Evolutionary conservation across 1,284 basidiomycete species (phyloP).

Genomic region (Cutaneotrichosporon sp.): DNA sequence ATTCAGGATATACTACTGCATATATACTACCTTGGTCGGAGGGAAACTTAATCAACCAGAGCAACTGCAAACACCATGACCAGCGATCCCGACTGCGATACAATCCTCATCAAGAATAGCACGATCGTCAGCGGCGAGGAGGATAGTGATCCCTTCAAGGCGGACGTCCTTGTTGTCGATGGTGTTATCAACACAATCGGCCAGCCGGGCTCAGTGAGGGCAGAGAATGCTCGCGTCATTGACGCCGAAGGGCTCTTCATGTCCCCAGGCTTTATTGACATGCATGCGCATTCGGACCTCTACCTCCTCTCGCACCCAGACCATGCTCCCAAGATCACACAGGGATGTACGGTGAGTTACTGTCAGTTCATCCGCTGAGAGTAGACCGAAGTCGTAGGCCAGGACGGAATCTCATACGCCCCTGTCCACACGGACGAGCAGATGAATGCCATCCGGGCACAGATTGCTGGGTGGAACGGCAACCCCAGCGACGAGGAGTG

Average conservation of each 20-base stretch:
- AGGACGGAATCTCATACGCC: conserved; percentile 46
- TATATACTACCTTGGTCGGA: no score
- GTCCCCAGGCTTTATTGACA: conserved; percentile 46
- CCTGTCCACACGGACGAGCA: conserved; percentile 27
- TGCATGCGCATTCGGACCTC: conserved; percentile 47
- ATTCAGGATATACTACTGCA: no score
- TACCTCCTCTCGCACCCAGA: conserved; percentile 40
- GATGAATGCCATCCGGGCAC: conserved; percentile 32
- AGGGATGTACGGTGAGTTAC: conserved; percentile 41
- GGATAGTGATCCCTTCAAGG: conserved; percentile 22
- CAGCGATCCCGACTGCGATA: background rate
- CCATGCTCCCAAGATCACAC: conserved; percentile 44
- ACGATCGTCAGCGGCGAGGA: conserved; percentile 35
- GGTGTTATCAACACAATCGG: conserved; percentile 27
- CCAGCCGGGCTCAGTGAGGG: background rate
- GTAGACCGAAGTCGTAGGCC: conserved; percentile 45
- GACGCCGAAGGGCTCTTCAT: conserved; percentile 32
- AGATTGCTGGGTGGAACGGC: conserved; percentile 48
- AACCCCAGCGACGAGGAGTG: conserved; percentile 40
- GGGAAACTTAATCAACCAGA: no score
- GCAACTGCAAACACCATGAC: background rate
- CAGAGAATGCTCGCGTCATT: conserved; percentile 11
- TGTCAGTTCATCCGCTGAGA: background rate
- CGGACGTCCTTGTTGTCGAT: conserved; percentile 32
- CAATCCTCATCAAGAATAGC: conserved; percentile 26